A percentile compares a stretch with the other conserved stretches of the same genome.
Evolutionary conservation across 2,329 filamentous ascomycete species (phyloP).

Genomic region (Emericellopsis atlantica): DNA sequence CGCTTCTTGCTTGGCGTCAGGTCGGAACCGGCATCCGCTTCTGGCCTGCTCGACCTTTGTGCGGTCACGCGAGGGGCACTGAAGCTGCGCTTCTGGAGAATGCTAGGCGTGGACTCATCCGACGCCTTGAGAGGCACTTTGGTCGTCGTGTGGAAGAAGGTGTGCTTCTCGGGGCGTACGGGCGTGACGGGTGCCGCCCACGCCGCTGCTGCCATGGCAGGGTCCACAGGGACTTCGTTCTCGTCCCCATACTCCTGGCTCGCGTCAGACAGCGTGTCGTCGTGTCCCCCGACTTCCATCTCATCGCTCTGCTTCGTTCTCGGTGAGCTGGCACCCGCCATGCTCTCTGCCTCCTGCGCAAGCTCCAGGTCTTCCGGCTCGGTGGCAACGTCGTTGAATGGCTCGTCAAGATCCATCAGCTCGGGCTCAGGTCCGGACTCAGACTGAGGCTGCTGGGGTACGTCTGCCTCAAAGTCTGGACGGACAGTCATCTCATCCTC

Average conservation of each 20-base stretch:
- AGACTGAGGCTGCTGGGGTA: neutral
- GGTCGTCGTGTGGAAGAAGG: constrained; percentile 53
- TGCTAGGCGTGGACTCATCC: constrained; percentile 39
- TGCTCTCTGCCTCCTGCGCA: constrained; percentile 44
- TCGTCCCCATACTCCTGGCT: constrained; percentile 58
- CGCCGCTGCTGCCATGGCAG: constrained; percentile 19
- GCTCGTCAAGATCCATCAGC: constrained; percentile 1
- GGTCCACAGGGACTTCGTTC: constrained; percentile 45
- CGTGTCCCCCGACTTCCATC: constrained; percentile 15
- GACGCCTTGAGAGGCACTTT: constrained; percentile 65
- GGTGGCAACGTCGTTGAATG: constrained; percentile 31
- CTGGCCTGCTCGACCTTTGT: constrained; percentile 34
- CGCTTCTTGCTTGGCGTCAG: constrained; percentile 35
- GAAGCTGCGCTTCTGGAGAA: constrained; percentile 34
- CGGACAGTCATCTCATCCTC: constrained; percentile 44
- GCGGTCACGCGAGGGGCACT: constrained; percentile 34
- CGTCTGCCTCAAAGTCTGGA: constrained; percentile 7
- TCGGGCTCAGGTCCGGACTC: neutral
- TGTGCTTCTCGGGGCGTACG: constrained; percentile 32
- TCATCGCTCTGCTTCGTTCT: constrained; percentile 21
- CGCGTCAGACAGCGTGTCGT: constrained; percentile 42
- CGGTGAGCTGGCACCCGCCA: constrained; percentile 39
- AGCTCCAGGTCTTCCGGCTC: constrained; percentile 45
- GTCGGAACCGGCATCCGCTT: constrained; percentile 13
- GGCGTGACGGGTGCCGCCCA: constrained; percentile 39